A percentile compares a stretch with the other conserved stretches of the same genome.
These are phyloP conservation scores for Dryadomyces quercivorus DNA, from an alignment of 2,329 filamentous ascomycete genomes.

Conservation along the genomic window DNA sequence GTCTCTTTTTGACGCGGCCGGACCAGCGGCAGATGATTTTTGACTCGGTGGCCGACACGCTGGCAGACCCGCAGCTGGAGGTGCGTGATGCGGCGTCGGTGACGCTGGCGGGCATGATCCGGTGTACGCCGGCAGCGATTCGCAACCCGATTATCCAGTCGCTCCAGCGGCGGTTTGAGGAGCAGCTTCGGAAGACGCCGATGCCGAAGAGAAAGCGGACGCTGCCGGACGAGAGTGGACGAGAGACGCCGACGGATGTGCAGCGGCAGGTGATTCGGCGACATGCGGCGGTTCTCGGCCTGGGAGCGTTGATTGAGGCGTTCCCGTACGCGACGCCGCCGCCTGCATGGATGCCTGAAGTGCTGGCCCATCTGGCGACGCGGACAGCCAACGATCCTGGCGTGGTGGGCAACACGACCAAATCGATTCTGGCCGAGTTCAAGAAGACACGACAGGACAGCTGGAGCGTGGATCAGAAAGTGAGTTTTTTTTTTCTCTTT, in stretches of 20 bases:
- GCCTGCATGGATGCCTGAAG: constrained; percentile 85
- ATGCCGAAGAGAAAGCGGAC: constrained; percentile 62
- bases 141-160: constrained; percentile 65
- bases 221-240: background rate
- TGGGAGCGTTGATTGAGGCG: constrained; percentile 84
- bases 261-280: constrained; percentile 69
- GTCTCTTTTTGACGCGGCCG: constrained; percentile 72
- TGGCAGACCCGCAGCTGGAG: constrained; percentile 82
- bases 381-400: constrained; percentile 81
- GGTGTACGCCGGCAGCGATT: constrained; percentile 74
- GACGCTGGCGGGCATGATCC: constrained; percentile 93
- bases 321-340: constrained; percentile 94
- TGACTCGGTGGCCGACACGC: constrained; percentile 89
- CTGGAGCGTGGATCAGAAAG: constrained; percentile 96
- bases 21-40: constrained; percentile 71
- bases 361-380: constrained; percentile 72
- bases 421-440: constrained; percentile 88
- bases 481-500: constrained; percentile 29
- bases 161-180: constrained; percentile 69
- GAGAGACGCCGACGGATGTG: constrained; percentile 38
- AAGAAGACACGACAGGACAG: constrained; percentile 99
- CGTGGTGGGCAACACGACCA: constrained; percentile 90
- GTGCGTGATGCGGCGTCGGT: constrained; percentile 87
- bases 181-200: constrained; percentile 67
- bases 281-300: constrained; percentile 82